Base-by-base conservation (phyloP, 2,329 filamentous ascomycete genomes). In the Colletotrichum sp. region DNA sequence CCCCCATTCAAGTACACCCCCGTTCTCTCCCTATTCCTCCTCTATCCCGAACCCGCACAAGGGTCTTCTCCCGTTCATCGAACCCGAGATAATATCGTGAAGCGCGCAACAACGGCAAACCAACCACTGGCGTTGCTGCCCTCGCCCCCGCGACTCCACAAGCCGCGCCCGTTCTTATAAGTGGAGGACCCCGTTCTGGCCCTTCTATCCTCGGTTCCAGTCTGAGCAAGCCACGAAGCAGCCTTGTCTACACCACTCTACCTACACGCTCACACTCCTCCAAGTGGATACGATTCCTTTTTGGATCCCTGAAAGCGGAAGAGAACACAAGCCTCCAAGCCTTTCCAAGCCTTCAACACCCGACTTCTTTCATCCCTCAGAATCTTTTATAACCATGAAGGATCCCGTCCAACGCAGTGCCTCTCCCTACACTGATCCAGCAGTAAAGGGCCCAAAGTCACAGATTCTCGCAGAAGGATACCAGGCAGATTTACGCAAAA, bases 401-500 rank as follows among this genome's bases (percentile, higher is more conserved):
- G 84, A 86, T 80, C 86, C 86, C 85, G 78, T 86, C 80, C 78
- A 79, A 78, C 84, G 85, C 80, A 81, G 80, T 27, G 76, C 78
- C 78, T 86, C 84, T 82, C 84, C 82, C 72, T 86, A 87, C 82
- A 78, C 81, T 76, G 82, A 86, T 81, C 82, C 83, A 72, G 80
- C 81, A 78, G 80, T 85, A 80, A 84, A 86, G 85, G 82, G 85
- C 80, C 84, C 85, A 78, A 83, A 82, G 80, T 85, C 83, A 78
- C 81, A 85, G 78, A 81, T 84, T 78, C 84, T 85, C 79, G 80
- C 83, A 79, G 78, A 80, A 80, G 82, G 82, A 82, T 79, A 81
- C 80, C 73, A 78, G 64, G 32, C 71, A 69, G 82, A 84, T 82
- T 83, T 86, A 79, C 83, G 82, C 86, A 87, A 85, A 79, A 87